Base-by-base conservation (phyloP, 2,329 filamentous ascomycete genomes). In the Aspergillus puulaauensis region DNA sequence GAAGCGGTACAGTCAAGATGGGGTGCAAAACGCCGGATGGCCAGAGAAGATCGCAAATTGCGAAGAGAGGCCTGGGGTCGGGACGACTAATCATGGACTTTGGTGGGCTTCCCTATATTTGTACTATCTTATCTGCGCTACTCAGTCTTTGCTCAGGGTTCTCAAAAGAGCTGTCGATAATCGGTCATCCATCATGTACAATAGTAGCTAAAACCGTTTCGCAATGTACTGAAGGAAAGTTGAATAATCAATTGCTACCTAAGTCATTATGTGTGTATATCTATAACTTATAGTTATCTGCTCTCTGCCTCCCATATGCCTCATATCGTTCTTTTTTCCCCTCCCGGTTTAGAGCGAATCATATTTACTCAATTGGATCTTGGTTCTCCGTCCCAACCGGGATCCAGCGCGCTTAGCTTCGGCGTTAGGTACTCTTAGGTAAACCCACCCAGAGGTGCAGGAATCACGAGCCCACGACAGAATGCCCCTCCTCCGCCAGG, bases 61-160 rank as follows among this genome's bases (percentile, higher is more conserved):
- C 82, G 86, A 73, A 85, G 82, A 77, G 82, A 82, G 66, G 68
- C 79, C 33, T 89, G 86, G 86, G 83, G 82, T 48, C 78, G 78
- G 66, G 85, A 86, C 72, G 80, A 78, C 60, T 86, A 73, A 77
- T 57, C 27, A 14, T 14, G 41, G n/a, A 23, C 14, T 43, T n/a
- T 44, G 21, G 37, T 44, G 39, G 19, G 47, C 17, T 51, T 31
- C 39, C 27, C 27, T 40, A 23, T 19, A 46, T 39, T 12, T 31
- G 19, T 45, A 27, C 33, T 24, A n/a, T 15, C 6, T 50, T 21
- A 40, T 46, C 17, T 56, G n/a, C 37, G 11, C 19, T 40, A 31
- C 45, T 31, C 15, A 21, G 6, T 21, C 31, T 24, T 37, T 49
- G 2, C 17, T 46, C 24, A 39, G 54, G 33, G 35, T 41, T 54